Percentiles rank a stretch among this genome's conserved stretches.
Evolutionary conservation across 2,329 filamentous ascomycete genomes (phyloP).

Genomic region (Fusarium piperis): DNA sequence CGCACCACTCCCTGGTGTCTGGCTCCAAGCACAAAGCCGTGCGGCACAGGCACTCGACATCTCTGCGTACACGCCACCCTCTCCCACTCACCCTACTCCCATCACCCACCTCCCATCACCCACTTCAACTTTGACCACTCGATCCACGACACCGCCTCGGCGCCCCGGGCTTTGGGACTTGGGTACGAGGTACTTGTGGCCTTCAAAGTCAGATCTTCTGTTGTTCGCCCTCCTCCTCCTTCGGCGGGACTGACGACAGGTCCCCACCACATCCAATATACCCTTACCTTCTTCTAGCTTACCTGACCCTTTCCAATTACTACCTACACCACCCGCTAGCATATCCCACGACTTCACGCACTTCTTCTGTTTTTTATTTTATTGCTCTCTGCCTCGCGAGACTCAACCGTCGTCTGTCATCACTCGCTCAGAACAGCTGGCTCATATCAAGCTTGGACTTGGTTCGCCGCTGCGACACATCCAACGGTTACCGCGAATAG

Average conservation of each 20-base stretch:
- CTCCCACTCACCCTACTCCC: constrained; percentile 12
- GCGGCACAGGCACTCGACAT: constrained; percentile 24
- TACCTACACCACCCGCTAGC: constrained; percentile 38
- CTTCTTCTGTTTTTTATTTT: constrained; percentile 28
- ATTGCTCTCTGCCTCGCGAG: constrained; percentile 22
- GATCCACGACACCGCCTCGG: constrained; percentile 44
- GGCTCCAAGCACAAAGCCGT: constrained; percentile 30
- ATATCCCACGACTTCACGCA: constrained; percentile 37
- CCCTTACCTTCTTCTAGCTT: constrained; percentile 37
- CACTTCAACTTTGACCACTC: constrained; percentile 36
- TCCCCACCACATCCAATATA: constrained; percentile 41
- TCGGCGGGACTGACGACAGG: constrained; percentile 36
- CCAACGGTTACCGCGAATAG: constrained; percentile 34
- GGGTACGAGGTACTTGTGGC: constrained; percentile 36
- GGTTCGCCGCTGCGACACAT: constrained; percentile 12
- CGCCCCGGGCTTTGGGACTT: constrained; percentile 39
- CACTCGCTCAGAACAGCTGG: constrained; percentile 36
- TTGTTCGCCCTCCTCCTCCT: constrained; percentile 32
- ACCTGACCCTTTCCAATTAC: constrained; percentile 38
- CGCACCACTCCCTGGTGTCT: constrained; percentile 32
- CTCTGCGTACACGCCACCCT: constrained; percentile 33
- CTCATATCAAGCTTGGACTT: constrained; percentile 5
- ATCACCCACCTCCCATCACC: constrained; percentile 22
- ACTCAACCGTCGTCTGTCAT: constrained; percentile 25
- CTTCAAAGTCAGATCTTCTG: constrained; percentile 35